Base-by-base conservation (phyloP, 805 yeast genomes). In the Sporopachydermia lactativora region DNA sequence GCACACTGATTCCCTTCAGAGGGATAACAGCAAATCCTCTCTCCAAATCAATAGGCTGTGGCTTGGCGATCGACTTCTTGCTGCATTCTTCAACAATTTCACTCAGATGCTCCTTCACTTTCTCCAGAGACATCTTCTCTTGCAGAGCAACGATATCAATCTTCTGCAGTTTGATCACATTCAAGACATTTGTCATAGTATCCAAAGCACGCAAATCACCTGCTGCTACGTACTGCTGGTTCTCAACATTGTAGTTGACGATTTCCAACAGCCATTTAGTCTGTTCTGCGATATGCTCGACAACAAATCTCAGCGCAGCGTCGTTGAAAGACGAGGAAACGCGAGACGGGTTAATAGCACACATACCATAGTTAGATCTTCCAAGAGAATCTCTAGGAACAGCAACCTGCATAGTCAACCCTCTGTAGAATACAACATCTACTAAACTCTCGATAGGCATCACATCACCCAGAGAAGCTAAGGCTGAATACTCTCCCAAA, bases 371-470 rank as follows among this genome's bases (percentile, higher is more conserved):
- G 71, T 92, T 92, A 44, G 98, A 92, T 67, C 97, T 81, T 39
- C 99, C 99, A 40, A 65, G 59, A 42, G 77, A 74, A 64, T 92
- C 99, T 69, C 99, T 81, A 59, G 97, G 97, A 50, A 92, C 99
- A 38, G 98, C 98, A 49, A 92, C 98, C 70, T 92, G 98, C 99
- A 92, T 92, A 39, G 99, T 94, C 97, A 92, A 92, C 74, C 99
- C 99, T 71, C 99, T 81, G 75, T 92, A 94, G 74, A 92, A 92
- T 41, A 89, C 97, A 61, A 89, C 94, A 62, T 89, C 97, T 47
- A 89, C 96, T 51, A 89, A 71, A 4, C 94, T 81, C 68, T 92
- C 98, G 53, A 92, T 86, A 39, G 97, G 95, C 97, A 92, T 89
- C 44, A 94, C 96, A 60, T 92, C 95, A 41, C 96, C 98, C 55